A percentile compares a stretch with the other conserved stretches of the same genome.
Evolutionary conservation across 352 stramenopile species (phyloP).

Genomic region (Blastocystis sp.): DNA sequence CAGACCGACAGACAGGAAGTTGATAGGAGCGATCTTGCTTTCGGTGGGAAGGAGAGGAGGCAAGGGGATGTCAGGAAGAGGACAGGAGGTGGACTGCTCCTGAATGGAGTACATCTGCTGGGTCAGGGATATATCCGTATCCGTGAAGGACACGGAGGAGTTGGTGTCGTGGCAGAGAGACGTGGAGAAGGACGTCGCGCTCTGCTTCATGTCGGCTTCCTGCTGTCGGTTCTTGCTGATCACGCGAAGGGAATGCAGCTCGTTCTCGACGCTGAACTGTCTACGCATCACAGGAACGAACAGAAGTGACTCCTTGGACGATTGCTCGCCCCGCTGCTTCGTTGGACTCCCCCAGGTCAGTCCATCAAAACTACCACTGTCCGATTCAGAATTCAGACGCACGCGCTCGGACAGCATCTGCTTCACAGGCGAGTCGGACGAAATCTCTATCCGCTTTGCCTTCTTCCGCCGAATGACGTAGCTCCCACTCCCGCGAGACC

Average conservation of each 20-base stretch:
- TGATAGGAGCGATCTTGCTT: neutral
- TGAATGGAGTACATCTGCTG: constrained; percentile 56
- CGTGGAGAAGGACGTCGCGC: neutral
- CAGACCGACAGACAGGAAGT: neutral
- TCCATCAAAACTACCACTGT: neutral
- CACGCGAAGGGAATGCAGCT: constrained; percentile 41
- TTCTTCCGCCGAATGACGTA: constrained; percentile 5
- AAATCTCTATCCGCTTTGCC: constrained; percentile 21
- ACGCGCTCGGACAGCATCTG: neutral
- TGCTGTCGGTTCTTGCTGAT: constrained; percentile 52
- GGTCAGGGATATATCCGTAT: constrained; percentile 56
- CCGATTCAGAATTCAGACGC: constrained; percentile 10
- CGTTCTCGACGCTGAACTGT: constrained; percentile 28
- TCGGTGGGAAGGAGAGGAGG: neutral
- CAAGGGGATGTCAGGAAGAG: neutral
- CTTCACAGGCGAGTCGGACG: constrained; percentile 21
- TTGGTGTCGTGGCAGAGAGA: neutral
- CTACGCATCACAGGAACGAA: neutral
- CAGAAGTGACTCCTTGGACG: neutral
- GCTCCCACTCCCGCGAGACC: neutral
- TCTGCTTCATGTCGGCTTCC: neutral
- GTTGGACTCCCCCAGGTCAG: constrained; percentile 59
- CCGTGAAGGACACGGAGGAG: constrained; percentile 25
- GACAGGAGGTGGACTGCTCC: constrained; percentile 8
- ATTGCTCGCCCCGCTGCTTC: neutral